Conservation (phyloP, 2,329 filamentous ascomycete genomes). For the Xylaria sp. region DNA sequence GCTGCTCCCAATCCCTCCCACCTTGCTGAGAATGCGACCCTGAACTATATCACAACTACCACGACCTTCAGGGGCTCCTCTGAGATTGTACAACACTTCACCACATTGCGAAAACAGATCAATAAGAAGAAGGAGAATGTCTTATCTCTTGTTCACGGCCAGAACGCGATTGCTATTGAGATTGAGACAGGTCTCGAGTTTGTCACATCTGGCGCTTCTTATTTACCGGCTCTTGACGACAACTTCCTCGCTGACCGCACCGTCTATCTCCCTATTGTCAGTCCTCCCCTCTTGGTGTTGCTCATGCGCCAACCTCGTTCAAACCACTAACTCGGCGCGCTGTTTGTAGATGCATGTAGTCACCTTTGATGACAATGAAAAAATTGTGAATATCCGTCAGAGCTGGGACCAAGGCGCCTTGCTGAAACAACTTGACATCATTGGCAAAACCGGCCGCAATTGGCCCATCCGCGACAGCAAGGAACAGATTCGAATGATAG, state of each 20-base stretch:
- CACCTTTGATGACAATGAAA: constrained; percentile 78
- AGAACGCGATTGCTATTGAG: constrained; percentile 77
- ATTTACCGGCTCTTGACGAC: constrained; percentile 89
- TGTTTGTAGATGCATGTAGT: constrained; percentile 82
- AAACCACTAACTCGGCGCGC: constrained; percentile 25
- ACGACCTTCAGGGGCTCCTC: constrained; percentile 76
- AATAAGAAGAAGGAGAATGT: constrained; percentile 85
- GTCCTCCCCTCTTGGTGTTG: constrained; percentile 50
- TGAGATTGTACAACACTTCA: constrained; percentile 85
- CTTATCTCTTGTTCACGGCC: constrained; percentile 77
- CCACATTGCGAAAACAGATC: constrained; percentile 75
- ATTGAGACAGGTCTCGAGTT: constrained; percentile 88
- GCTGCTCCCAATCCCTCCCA: constrained; percentile 71
- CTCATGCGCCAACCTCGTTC: not conserved
- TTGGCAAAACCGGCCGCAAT: constrained; percentile 88
- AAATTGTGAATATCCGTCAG: constrained; percentile 87
- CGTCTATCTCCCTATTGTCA: constrained; percentile 83
- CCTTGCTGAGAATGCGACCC: constrained; percentile 72
- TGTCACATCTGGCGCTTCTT: constrained; percentile 80
- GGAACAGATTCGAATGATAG: constrained; percentile 84
- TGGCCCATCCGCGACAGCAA: constrained; percentile 93
- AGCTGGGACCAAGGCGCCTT: constrained; percentile 96
- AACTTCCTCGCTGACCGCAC: constrained; percentile 89
- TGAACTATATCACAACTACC: constrained; percentile 92
- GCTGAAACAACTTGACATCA: constrained; percentile 92